phyloP scores from a whole-genome alignment of 306 rosid species.

The Medicago lupulina region DNA sequence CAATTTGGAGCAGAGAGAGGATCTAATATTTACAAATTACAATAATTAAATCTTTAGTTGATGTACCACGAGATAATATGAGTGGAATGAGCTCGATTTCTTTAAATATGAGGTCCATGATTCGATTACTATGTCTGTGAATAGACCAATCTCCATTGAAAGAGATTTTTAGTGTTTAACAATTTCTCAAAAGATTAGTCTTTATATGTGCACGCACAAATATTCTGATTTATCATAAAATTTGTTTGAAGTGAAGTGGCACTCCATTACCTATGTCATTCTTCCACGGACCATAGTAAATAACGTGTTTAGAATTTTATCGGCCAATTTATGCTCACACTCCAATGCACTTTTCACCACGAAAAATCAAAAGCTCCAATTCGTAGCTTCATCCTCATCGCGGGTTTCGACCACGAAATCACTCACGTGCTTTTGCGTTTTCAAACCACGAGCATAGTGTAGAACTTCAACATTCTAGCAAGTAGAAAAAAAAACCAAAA shows the following conservation, averaged over 20 bases:
- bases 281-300: not conserved
- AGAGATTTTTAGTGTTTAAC: not conserved
- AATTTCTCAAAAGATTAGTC: not conserved
- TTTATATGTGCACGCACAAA: too few species aligned
- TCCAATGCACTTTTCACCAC: too few species aligned
- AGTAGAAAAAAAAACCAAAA: not conserved
- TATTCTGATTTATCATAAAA: too few species aligned
- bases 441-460: not conserved
- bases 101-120: not conserved
- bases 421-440: too few species aligned
- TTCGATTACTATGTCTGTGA: not conserved
- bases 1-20: not conserved
- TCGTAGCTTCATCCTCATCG: too few species aligned
- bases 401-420: too few species aligned
- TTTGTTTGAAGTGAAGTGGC: not conserved
- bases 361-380: too few species aligned
- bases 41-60: not conserved
- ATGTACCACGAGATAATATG: not conserved
- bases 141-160: not conserved
- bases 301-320: too few species aligned
- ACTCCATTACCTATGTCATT: not conserved
- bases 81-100: not conserved
- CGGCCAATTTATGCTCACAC: too few species aligned
- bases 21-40: not conserved
- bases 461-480: conserved; percentile 28